A percentile compares a stretch with the other conserved stretches of the same genome.
These are phyloP conservation scores for Termitomyces sp. DNA, from an alignment of 768 basidiomycete species.

Conservation along the genomic window DNA sequence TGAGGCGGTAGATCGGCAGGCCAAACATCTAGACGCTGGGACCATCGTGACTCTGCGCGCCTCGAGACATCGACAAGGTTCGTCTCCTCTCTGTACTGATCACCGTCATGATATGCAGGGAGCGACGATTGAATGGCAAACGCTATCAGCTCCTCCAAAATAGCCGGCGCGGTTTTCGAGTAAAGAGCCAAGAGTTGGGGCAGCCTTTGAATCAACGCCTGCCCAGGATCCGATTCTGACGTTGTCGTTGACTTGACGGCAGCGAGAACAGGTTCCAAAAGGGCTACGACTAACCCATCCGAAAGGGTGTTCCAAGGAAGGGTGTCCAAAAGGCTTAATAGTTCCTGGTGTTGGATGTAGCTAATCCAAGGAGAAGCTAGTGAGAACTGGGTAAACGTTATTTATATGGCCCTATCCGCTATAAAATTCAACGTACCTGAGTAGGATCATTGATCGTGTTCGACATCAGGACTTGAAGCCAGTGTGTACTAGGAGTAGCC, in stretches of 20 bases:
- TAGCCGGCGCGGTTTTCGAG: slow-evolving; percentile 26
- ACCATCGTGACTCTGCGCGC: slow-evolving; percentile 31
- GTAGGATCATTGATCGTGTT: background rate
- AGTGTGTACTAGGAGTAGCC: slow-evolving; percentile 38
- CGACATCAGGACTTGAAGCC: slow-evolving; percentile 25
- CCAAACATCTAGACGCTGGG: slow-evolving; percentile 17
- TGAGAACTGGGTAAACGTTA: slow-evolving; percentile 16
- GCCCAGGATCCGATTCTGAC: slow-evolving; percentile 20
- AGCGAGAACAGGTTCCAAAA: slow-evolving; percentile 35
- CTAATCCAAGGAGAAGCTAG: slow-evolving; percentile 49
- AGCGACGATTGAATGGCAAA: slow-evolving; percentile 34
- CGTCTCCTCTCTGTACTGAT: slow-evolving; percentile 6
- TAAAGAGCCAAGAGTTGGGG: slow-evolving; percentile 32
- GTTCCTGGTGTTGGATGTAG: slow-evolving; percentile 40
- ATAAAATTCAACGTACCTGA: background rate
- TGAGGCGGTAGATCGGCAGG: slow-evolving; percentile 23
- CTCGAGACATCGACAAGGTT: slow-evolving; percentile 19
- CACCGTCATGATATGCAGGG: slow-evolving; percentile 34
- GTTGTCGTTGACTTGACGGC: slow-evolving; percentile 22
- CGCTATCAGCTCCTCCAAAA: slow-evolving; percentile 49
- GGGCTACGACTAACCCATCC: slow-evolving; percentile 6
- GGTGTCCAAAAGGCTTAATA: slow-evolving; percentile 43
- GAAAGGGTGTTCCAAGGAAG: slow-evolving; percentile 39
- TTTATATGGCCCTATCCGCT: background rate
- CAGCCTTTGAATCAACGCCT: slow-evolving; percentile 26